Evolutionary conservation across 208 protist genomes (phyloP).

Genomic region (Leishmania guyanensis): DNA sequence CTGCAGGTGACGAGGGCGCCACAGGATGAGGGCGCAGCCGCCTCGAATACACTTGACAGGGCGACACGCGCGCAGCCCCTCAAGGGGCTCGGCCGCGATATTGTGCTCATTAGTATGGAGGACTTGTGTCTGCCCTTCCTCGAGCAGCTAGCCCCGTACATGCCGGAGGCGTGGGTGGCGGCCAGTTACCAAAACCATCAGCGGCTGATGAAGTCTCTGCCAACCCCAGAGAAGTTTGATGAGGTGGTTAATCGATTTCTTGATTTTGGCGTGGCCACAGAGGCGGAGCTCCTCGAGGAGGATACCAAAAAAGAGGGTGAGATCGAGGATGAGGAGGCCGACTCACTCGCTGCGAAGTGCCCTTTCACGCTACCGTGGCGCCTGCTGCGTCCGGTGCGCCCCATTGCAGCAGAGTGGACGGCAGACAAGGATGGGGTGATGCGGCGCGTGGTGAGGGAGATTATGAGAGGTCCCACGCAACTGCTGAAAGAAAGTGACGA

Average conservation of each 20-base stretch:
- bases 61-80: conserved; percentile 23
- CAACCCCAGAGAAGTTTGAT: conserved; percentile 41
- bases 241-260: conserved; percentile 37
- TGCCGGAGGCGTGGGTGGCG: conserved; percentile 50
- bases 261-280: conserved; percentile 21
- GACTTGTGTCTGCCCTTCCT: conserved; percentile 56
- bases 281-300: conserved; percentile 14
- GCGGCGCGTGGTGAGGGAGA: conserved; percentile 26
- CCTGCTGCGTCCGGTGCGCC: conserved; percentile 26
- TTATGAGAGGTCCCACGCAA: conserved; percentile 17
- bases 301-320: background rate
- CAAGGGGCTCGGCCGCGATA: conserved; percentile 42
- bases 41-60: background rate
- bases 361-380: conserved; percentile 21
- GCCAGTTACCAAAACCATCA: conserved; percentile 41
- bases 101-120: conserved; percentile 48
- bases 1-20: background rate
- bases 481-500: conserved; percentile 15
- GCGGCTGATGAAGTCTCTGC: conserved; percentile 23
- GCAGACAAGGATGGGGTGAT: conserved; percentile 25
- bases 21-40: background rate
- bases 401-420: conserved; percentile 18
- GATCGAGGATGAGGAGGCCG: conserved; percentile 1
- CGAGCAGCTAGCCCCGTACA: conserved; percentile 35
- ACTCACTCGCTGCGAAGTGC: background rate